Conservation (phyloP, 352 stramenopile genomes). For the Peronospora tabacina region DNA sequence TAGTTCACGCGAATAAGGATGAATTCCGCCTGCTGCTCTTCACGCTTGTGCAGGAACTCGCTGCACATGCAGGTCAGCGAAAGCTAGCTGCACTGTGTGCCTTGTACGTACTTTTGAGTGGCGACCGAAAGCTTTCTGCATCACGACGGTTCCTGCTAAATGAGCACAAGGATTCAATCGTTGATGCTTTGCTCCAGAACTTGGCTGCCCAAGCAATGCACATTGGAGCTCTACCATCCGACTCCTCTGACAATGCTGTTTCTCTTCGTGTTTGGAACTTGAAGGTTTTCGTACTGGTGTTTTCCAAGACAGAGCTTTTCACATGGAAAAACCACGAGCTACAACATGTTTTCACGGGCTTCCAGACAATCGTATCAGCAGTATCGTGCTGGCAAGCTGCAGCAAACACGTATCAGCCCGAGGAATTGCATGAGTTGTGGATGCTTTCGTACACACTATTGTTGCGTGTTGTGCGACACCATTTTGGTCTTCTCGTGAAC, state of each 20-base stretch:
- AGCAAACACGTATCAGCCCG: conserved; percentile 10
- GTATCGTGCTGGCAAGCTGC: conserved; percentile 24
- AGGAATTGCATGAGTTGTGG: conserved; percentile 66
- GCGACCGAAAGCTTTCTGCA: conserved; percentile 51
- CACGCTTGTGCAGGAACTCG: conserved; percentile 52
- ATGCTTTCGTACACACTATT: conserved; percentile 71
- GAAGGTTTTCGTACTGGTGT: conserved; percentile 55
- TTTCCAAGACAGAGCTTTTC: conserved; percentile 74
- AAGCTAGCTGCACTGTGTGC: conserved; percentile 49
- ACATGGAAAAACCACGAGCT: conserved; percentile 70
- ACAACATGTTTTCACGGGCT: conserved; percentile 54
- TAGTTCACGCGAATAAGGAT: conserved; percentile 56
- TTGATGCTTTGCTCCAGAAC: conserved; percentile 40
- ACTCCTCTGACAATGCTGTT: background rate
- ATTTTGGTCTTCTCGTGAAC: conserved; percentile 63
- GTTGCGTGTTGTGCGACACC: conserved; percentile 66
- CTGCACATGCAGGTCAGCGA: conserved; percentile 26
- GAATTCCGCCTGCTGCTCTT: conserved; percentile 60
- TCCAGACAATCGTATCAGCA: conserved; percentile 45
- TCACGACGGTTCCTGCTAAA: conserved; percentile 42
- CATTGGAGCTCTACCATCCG: background rate
- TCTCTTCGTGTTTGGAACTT: conserved; percentile 43
- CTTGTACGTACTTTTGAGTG: conserved; percentile 46
- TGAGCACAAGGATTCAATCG: conserved; percentile 43
- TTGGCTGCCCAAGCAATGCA: conserved; percentile 32